Evolutionary conservation across 1,284 basidiomycete genomes (phyloP).

Genomic region (Cryptococcus hybrid): DNA sequence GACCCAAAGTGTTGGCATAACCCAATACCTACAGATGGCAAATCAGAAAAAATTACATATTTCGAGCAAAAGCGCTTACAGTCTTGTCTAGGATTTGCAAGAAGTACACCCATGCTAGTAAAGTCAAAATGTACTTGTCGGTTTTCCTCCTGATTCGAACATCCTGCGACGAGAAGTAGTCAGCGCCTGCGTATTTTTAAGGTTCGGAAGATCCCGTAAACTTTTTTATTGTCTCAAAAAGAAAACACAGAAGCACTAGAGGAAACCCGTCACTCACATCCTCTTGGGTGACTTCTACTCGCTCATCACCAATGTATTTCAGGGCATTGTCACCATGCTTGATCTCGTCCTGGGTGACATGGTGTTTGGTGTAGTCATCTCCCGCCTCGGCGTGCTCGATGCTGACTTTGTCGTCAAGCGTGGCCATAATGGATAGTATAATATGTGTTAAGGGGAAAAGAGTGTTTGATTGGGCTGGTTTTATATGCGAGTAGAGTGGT

Average conservation of each 20-base stretch:
- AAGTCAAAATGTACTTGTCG: slow-evolving; percentile 32
- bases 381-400: slow-evolving; percentile 19
- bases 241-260: too few relatives aligned
- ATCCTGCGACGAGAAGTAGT: slow-evolving; percentile 14
- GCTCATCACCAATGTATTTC: slow-evolving; percentile 25
- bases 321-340: slow-evolving; percentile 28
- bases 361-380: slow-evolving; percentile 5
- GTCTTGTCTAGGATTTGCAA: slow-evolving; percentile 46
- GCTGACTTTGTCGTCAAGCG: slow-evolving; percentile 16
- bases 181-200: too few relatives aligned
- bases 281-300: slow-evolving; percentile 27
- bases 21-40: slow-evolving; percentile 20
- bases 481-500: too few relatives aligned
- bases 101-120: slow-evolving; percentile 44
- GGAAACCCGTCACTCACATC: slow-evolving; percentile 18
- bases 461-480: too few relatives aligned
- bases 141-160: slow-evolving; percentile 25
- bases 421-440: slow-evolving; percentile 1
- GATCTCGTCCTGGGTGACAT: slow-evolving; percentile 11
- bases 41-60: not conserved
- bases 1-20: slow-evolving; percentile 39
- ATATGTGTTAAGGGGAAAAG: not conserved
- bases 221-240: too few relatives aligned
- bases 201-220: too few relatives aligned
- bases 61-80: slow-evolving; percentile 11